phyloP scores from a whole-genome alignment of 2,329 filamentous ascomycete genomes.

The Alternaria infectoria region DNA sequence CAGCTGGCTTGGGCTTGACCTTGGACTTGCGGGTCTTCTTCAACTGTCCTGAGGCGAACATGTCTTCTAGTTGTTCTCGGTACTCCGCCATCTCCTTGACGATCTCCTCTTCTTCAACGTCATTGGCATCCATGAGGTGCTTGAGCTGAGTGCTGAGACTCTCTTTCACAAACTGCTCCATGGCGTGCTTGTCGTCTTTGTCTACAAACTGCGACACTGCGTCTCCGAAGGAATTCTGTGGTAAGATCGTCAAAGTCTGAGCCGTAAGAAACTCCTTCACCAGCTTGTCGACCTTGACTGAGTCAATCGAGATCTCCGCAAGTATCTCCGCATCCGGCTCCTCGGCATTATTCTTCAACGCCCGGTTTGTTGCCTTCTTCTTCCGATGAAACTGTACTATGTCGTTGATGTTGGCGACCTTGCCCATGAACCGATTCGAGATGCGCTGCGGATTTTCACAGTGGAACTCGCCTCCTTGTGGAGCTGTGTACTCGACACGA shows the following conservation, averaged over 20 bases:
- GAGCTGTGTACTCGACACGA: conserved; percentile 87
- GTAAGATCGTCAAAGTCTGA: conserved; percentile 89
- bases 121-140: conserved; percentile 59
- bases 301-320: conserved; percentile 69
- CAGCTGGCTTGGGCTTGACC: conserved; percentile 76
- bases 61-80: conserved; percentile 71
- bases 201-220: conserved; percentile 92
- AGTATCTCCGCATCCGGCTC: conserved; percentile 70
- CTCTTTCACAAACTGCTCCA: conserved; percentile 62
- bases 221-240: conserved; percentile 90
- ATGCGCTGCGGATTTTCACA: conserved; percentile 96
- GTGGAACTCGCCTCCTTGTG: conserved; percentile 84
- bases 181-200: conserved; percentile 92
- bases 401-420: conserved; percentile 91
- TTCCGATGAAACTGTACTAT: conserved; percentile 93
- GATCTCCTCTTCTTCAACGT: conserved; percentile 72
- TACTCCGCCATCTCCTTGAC: conserved; percentile 76
- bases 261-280: conserved; percentile 86
- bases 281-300: conserved; percentile 84
- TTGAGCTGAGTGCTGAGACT: conserved; percentile 53
- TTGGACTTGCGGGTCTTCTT: conserved; percentile 62
- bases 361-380: conserved; percentile 65
- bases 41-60: conserved; percentile 70
- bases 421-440: conserved; percentile 88
- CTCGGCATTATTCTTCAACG: conserved; percentile 59